Conservation (phyloP, 495 filamentous ascomycete species). For the Aspergillus biplanus region DNA sequence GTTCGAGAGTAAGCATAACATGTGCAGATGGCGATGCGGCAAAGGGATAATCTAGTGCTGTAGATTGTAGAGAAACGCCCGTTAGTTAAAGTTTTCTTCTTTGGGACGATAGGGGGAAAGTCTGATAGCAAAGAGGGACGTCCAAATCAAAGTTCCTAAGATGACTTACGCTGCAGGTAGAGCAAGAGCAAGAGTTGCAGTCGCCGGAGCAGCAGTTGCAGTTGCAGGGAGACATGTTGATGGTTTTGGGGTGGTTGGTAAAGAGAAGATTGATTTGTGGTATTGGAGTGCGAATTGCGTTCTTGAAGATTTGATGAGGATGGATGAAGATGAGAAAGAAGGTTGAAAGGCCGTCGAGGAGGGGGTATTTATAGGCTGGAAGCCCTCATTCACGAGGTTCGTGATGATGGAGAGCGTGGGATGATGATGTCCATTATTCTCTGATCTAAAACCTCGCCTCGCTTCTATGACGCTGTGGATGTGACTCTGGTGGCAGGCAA, state of each 20-base stretch:
- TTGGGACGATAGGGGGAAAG: not conserved
- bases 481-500: not conserved
- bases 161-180: constrained; percentile 16
- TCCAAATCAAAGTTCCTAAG: not conserved
- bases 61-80: constrained; percentile 1
- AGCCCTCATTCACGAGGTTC: not conserved
- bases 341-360: not conserved
- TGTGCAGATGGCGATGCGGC: constrained; percentile 14
- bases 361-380: constrained; percentile 13
- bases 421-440: constrained; percentile 5
- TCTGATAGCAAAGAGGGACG: not conserved
- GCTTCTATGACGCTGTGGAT: not conserved
- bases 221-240: constrained; percentile 22
- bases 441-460: not conserved
- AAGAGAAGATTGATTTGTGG: constrained; percentile 1
- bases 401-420: constrained; percentile 10
- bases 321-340: not conserved
- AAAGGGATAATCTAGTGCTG: constrained; percentile 18
- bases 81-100: constrained; percentile 7
- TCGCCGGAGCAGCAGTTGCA: constrained; percentile 24
- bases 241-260: constrained; percentile 8
- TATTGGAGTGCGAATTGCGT: not conserved
- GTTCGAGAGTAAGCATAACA: not conserved
- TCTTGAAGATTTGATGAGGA: constrained; percentile 11
- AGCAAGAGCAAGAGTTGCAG: constrained; percentile 20